Base-by-base conservation (phyloP, 352 stramenopile species). In the Achlya hypogyna region DNA sequence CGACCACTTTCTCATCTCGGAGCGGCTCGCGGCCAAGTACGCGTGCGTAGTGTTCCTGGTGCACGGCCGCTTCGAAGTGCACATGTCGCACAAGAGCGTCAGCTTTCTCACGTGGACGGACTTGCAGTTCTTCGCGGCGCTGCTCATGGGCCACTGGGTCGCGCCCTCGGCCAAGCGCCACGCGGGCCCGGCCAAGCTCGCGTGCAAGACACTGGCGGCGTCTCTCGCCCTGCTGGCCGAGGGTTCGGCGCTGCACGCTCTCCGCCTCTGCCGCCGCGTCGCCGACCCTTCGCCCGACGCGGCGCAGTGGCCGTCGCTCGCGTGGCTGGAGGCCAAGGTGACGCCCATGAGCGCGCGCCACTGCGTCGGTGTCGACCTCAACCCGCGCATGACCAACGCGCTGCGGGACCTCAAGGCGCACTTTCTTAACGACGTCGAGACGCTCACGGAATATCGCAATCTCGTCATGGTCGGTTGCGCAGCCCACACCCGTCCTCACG, bases 101-200 rank as follows among this genome's bases (percentile, higher is more conserved):
- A 70, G 79, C 4, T 87, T 88, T 20, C 73, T 92, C 6, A 78
- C 73, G 43, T 89, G 82, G 75, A 62, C 77, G 10, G 83, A 93
- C 45, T 65, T 93, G 40, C 72, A 85, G 52, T 91, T 88, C 71
- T 78, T 89, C 53, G 73, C 85, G 22, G 76, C 83, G 4, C 63
- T 90, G 45, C 58, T 92, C 20, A 88, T 93, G 78, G 78, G 78
- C 16, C 80, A 91, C 62, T 93, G 85, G 85, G 69, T 93, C 49
- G 42, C 60, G 10, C 60, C 60, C 6, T 67, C 60, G 3, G 43
- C 23, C 6, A 67, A 67, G 23, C 42, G 59, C 22, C 27, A 52
- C 27, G 9, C 27, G 22, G 29, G 23, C 23, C 42, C 23, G n/a
- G 23, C 42, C 16, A 40, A 65, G 18, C 32, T 53, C 42, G 16